phyloP scores from a whole-genome alignment of 2,329 filamentous ascomycete species.

The Neofusicoccum umdonicola region DNA sequence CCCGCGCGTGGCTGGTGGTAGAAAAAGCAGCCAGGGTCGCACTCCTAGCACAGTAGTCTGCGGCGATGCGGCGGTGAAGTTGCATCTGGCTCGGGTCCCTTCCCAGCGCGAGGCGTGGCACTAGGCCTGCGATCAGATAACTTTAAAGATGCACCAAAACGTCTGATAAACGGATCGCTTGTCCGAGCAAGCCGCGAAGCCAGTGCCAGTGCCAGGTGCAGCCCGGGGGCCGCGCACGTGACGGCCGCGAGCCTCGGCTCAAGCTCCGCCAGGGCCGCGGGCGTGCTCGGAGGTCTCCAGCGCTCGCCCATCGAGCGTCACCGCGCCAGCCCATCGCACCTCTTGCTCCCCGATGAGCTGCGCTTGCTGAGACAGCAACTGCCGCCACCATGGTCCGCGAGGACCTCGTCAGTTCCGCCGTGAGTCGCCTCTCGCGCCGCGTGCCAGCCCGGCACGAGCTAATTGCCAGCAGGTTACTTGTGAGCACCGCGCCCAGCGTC shows the following conservation, averaged over 20 bases:
- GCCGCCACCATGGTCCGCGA: conserved; percentile 78
- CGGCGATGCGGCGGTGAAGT: neutral
- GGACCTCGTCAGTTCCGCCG: conserved; percentile 81
- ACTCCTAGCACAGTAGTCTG: neutral
- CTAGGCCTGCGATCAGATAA: neutral
- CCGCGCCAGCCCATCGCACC: neutral
- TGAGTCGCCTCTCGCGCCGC: conserved; percentile 28
- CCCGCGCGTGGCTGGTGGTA: no score
- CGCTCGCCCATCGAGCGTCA: neutral
- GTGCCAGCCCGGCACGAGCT: conserved; percentile 15
- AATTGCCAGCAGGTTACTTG: conserved; percentile 48
- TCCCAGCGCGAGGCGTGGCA: no score
- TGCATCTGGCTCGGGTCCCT: neutral
- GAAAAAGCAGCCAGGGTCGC: neutral
- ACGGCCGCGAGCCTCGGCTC: neutral
- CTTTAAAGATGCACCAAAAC: neutral
- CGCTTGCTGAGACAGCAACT: neutral
- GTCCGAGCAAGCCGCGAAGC: neutral
- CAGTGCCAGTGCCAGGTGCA: no score
- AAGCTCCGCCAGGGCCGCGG: neutral
- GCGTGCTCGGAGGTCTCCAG: neutral
- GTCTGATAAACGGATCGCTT: neutral
- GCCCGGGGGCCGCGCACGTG: neutral
- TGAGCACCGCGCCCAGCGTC: conserved; percentile 33
- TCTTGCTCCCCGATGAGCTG: conserved; percentile 1